phyloP scores from a whole-genome alignment of 768 basidiomycete species.

The Leucosporidium scottii region DNA sequence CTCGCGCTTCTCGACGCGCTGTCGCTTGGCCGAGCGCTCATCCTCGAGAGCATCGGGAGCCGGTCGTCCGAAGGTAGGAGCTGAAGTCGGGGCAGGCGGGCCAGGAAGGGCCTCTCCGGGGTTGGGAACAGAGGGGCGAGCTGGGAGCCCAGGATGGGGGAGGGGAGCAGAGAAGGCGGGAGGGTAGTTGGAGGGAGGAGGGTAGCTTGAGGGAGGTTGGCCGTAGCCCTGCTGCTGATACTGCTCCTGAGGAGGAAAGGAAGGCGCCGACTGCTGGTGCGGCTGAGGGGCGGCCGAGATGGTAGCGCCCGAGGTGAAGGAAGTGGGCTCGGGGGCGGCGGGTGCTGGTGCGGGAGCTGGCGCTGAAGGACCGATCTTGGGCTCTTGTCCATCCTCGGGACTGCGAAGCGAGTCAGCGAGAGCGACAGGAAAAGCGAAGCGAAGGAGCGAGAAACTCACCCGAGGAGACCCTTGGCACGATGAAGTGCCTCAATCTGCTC shows the following conservation, averaged over 20 bases:
- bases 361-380: slow-evolving; percentile 20
- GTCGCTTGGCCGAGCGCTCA: slow-evolving; percentile 76
- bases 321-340: slow-evolving; percentile 54
- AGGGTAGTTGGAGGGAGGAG: slow-evolving; percentile 50
- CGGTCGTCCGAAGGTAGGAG: background rate
- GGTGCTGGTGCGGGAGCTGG: slow-evolving; percentile 37
- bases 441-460: slow-evolving; percentile 50
- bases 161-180: slow-evolving; percentile 51
- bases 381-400: slow-evolving; percentile 7
- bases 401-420: background rate
- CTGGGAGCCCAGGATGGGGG: slow-evolving; percentile 56
- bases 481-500: slow-evolving; percentile 98
- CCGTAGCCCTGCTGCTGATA: background rate
- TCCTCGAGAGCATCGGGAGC: slow-evolving; percentile 47
- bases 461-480: slow-evolving; percentile 75
- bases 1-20: slow-evolving; percentile 75
- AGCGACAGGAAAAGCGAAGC: background rate
- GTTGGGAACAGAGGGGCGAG: slow-evolving; percentile 58
- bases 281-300: slow-evolving; percentile 89
- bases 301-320: slow-evolving; percentile 63
- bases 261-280: slow-evolving; percentile 47
- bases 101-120: slow-evolving; percentile 45
- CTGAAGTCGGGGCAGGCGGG: background rate
- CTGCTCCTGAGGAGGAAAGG: no score
- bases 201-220: slow-evolving; percentile 30